phyloP scores from a whole-genome alignment of 108 stramenopile species.

The Nitzschia palea region DNA sequence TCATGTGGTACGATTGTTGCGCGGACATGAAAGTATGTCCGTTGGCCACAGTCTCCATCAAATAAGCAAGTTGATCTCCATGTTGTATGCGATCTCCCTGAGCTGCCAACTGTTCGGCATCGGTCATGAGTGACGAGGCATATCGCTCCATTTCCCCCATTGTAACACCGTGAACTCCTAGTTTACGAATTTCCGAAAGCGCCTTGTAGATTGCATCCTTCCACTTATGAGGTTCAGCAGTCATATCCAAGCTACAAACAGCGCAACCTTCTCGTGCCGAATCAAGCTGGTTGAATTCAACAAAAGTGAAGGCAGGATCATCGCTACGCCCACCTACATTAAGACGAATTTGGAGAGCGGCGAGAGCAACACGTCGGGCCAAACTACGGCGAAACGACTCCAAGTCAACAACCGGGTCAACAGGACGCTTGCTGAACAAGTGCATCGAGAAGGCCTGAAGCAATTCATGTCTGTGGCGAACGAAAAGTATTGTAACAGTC shows the following conservation, averaged over 20 bases:
- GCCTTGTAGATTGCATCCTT: constrained; percentile 88
- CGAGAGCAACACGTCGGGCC: constrained; percentile 89
- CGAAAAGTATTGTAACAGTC: neutral
- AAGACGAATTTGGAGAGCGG: constrained; percentile 94
- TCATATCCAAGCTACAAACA: constrained; percentile 96
- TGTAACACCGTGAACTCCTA: constrained; percentile 91
- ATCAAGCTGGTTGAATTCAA: constrained; percentile 97
- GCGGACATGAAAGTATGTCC: constrained; percentile 98
- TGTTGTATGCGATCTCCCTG: constrained; percentile 93
- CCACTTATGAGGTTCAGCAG: constrained; percentile 91
- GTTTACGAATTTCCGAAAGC: constrained; percentile 89
- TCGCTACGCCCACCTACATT: constrained; percentile 90
- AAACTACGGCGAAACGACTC: constrained; percentile 83
- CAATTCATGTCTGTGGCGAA: constrained; percentile 72
- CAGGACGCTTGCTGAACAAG: constrained; percentile 95
- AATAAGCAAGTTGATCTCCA: constrained; percentile 89
- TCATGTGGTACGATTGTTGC: constrained; percentile 84
- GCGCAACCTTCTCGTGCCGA: constrained; percentile 96
- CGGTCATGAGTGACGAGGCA: constrained; percentile 88
- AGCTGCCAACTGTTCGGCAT: constrained; percentile 92
- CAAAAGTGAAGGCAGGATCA: constrained; percentile 96
- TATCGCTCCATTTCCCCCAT: constrained; percentile 92
- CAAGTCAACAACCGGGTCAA: constrained; percentile 86
- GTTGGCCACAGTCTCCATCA: constrained; percentile 97
- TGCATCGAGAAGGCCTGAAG: constrained; percentile 94